A percentile compares a stretch with the other conserved stretches of the same genome.
phyloP scores from a whole-genome alignment of 495 filamentous ascomycete species.

The Pseudoneurospora amorphoporcata region DNA sequence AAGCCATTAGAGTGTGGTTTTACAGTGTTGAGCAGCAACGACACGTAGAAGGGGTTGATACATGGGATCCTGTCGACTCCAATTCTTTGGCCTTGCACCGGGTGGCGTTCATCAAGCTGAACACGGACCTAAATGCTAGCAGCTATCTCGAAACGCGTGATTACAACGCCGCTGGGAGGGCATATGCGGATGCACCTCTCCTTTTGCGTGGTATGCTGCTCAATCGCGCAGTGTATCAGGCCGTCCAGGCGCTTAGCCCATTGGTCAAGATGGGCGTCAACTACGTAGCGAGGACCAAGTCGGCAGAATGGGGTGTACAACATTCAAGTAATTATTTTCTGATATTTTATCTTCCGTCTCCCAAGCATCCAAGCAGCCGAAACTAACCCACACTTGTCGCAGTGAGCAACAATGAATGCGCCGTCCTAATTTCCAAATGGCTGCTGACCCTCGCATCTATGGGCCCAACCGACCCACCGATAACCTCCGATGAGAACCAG shows the following conservation, averaged over 20 bases:
- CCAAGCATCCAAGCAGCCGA: background rate
- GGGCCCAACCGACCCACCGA: conserved; percentile 31
- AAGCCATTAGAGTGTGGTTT: conserved; percentile 54
- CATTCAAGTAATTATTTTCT: conserved; percentile 41
- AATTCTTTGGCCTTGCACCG: conserved; percentile 56
- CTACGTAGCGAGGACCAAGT: conserved; percentile 59
- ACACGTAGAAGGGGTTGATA: conserved; percentile 30
- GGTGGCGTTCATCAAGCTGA: conserved; percentile 57
- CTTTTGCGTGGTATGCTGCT: conserved; percentile 47
- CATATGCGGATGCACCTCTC: conserved; percentile 47
- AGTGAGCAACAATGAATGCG: conserved; percentile 62
- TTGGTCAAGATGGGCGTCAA: conserved; percentile 59
- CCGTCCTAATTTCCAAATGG: conserved; percentile 51
- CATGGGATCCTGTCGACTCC: conserved; percentile 49
- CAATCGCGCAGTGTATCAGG: conserved; percentile 52
- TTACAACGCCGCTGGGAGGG: conserved; percentile 46
- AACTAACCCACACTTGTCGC: conserved; percentile 1
- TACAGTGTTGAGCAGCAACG: conserved; percentile 48
- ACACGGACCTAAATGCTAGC: conserved; percentile 53
- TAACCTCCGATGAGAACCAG: conserved; percentile 49
- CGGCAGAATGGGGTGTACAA: conserved; percentile 61
- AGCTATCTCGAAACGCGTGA: conserved; percentile 53
- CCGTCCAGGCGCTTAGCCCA: conserved; percentile 58
- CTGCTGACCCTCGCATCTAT: conserved; percentile 34
- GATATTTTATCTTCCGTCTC: background rate